Conservation (phyloP, 169 alveolate species). For the Eimeria maxima region DNA sequence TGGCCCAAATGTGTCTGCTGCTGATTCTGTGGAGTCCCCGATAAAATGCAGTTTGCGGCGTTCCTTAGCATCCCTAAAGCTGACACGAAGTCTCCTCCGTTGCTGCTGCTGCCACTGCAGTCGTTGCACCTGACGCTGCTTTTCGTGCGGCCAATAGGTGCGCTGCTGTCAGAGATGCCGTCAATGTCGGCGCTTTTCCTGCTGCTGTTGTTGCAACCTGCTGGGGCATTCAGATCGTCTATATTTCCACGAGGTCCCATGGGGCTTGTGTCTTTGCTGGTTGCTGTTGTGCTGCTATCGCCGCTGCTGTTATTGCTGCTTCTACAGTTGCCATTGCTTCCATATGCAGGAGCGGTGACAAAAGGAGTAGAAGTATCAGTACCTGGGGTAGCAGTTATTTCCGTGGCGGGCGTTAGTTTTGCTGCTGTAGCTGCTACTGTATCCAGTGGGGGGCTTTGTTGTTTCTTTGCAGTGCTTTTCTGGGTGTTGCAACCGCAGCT, state of each 20-base stretch:
- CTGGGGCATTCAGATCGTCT: background rate
- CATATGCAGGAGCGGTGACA: background rate
- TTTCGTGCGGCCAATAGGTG: background rate
- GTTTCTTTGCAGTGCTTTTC: background rate
- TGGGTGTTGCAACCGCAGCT: background rate
- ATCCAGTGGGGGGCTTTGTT: background rate
- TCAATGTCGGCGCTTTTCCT: background rate
- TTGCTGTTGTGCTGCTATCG: constrained; percentile 71
- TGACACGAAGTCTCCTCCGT: background rate
- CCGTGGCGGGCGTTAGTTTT: background rate
- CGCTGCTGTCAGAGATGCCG: background rate
- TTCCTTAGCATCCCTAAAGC: constrained; percentile 17
- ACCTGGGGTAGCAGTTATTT: background rate
- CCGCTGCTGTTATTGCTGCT: constrained; percentile 41
- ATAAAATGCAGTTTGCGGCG: background rate
- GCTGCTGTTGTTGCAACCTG: constrained; percentile 22
- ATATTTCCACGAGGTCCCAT: constrained; percentile 8
- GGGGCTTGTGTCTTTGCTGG: constrained; percentile 69
- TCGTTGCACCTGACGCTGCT: background rate
- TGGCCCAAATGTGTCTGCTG: background rate
- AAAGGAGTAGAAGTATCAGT: background rate
- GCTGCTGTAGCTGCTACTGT: constrained; percentile 18
- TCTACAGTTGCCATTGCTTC: background rate
- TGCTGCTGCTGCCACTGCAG: constrained; percentile 43
- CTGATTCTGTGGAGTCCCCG: background rate